Percentiles rank a stretch among this genome's conserved stretches.
Conservation (phyloP, 345 rosid species). For the Conringia planisiliqua region DNA sequence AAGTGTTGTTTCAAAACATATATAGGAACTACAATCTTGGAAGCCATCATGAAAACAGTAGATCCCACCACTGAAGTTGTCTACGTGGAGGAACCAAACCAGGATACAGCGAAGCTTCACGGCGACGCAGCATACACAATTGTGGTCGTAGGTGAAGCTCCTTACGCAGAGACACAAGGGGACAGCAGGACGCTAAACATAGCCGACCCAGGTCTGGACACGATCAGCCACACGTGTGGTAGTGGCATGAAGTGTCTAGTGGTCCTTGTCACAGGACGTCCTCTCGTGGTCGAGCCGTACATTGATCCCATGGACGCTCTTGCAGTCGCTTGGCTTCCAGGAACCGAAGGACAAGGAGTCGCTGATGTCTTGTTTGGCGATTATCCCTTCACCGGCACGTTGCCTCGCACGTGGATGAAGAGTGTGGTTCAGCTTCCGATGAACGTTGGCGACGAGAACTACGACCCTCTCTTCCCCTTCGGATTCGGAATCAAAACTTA, state of each 20-base stretch:
- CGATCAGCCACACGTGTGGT: conserved; percentile 48
- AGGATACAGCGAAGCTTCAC: conserved; percentile 31
- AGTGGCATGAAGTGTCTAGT: conserved; percentile 47
- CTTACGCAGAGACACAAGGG: conserved; percentile 63
- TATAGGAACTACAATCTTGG: conserved; percentile 64
- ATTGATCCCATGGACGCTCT: conserved; percentile 42
- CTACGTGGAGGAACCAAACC: conserved; percentile 43
- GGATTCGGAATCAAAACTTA: conserved; percentile 50
- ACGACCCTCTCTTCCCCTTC: conserved; percentile 70
- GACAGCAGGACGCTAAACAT: conserved; percentile 51
- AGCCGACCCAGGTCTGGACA: conserved; percentile 49
- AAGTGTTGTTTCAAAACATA: neutral
- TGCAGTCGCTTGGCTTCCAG: conserved; percentile 79
- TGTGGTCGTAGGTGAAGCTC: conserved; percentile 62
- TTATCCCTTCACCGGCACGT: conserved; percentile 58
- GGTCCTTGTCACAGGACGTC: conserved; percentile 64
- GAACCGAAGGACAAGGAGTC: conserved; percentile 70
- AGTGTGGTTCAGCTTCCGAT: conserved; percentile 66
- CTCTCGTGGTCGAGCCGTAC: conserved; percentile 58
- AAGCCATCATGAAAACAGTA: conserved; percentile 50
- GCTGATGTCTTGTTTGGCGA: conserved; percentile 73
- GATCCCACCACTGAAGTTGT: conserved; percentile 51
- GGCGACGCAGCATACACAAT: conserved; percentile 43
- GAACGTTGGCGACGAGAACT: conserved; percentile 59
- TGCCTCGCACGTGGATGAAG: conserved; percentile 71